Evolutionary conservation across 495 filamentous ascomycete species (phyloP).

Genomic region (Symbiotaphrina buchneri): DNA sequence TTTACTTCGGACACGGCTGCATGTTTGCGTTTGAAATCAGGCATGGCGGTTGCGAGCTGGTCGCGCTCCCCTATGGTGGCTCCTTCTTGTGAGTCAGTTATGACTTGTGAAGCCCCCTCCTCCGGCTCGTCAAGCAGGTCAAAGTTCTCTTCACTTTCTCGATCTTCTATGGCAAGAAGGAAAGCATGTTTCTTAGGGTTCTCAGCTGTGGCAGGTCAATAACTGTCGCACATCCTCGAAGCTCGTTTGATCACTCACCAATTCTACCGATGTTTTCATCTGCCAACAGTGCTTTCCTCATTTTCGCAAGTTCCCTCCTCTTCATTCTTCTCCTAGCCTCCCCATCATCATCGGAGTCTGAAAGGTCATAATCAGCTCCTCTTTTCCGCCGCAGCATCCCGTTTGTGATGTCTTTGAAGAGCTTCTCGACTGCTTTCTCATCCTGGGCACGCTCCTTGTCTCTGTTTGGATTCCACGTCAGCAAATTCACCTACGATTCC

Average conservation of each 20-base stretch:
- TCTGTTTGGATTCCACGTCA: conserved; percentile 10
- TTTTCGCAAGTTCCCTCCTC: conserved; percentile 70
- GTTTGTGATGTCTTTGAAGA: conserved; percentile 79
- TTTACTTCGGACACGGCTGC: conserved; percentile 18
- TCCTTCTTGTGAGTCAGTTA: conserved; percentile 12
- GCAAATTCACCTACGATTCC: conserved; percentile 6
- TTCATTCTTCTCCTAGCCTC: conserved; percentile 59
- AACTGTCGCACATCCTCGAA: no score
- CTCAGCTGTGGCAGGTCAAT: conserved; percentile 28
- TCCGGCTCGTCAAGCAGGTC: conserved; percentile 20
- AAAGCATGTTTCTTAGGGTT: conserved; percentile 85
- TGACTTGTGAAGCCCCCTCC: conserved; percentile 23
- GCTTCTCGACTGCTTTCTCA: conserved; percentile 69
- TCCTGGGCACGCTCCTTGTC: conserved; percentile 44
- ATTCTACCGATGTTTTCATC: conserved; percentile 83
- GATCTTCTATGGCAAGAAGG: conserved; percentile 71
- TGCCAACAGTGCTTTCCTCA: conserved; percentile 72
- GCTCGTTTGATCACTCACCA: conserved; percentile 14
- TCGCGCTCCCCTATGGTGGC: conserved; percentile 10
- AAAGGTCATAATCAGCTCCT: conserved; percentile 54
- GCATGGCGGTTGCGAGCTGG: conserved; percentile 15
- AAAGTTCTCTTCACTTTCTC: conserved; percentile 46
- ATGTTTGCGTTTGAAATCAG: conserved; percentile 31
- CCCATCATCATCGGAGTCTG: conserved; percentile 69
- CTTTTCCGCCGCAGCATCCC: conserved; percentile 65